These are phyloP conservation scores for Cytidiella melzeri DNA, from an alignment of 768 basidiomycete species.

Conservation along the genomic window DNA sequence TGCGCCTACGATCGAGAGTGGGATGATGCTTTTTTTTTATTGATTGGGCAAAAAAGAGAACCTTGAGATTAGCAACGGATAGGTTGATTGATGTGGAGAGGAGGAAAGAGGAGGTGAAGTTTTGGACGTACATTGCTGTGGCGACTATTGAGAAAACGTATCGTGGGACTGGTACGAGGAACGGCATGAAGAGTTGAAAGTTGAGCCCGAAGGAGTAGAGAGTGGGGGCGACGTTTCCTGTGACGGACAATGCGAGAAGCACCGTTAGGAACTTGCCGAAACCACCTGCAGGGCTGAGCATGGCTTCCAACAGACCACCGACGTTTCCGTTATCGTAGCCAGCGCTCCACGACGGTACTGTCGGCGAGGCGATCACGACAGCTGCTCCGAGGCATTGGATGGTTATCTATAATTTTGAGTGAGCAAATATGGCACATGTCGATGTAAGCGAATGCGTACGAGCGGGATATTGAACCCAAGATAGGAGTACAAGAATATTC, in stretches of 20 bases:
- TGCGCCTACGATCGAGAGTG: slow-evolving; percentile 64
- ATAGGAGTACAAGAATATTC: slow-evolving; percentile 61
- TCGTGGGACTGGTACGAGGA: slow-evolving; percentile 51
- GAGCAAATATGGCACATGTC: background rate
- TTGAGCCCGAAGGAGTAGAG: slow-evolving; percentile 78
- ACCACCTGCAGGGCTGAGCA: slow-evolving; percentile 52
- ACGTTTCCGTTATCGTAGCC: slow-evolving; percentile 50
- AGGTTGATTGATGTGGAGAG: too few species aligned
- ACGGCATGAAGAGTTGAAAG: slow-evolving; percentile 64
- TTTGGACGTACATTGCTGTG: slow-evolving; percentile 51
- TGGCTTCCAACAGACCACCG: slow-evolving; percentile 58
- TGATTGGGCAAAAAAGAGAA: too few species aligned
- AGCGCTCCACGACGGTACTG: slow-evolving; percentile 47
- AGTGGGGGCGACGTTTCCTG: slow-evolving; percentile 75
- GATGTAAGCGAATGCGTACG: slow-evolving; percentile 41
- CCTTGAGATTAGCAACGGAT: too few species aligned
- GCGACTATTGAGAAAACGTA: slow-evolving; percentile 65
- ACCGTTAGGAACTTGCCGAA: slow-evolving; percentile 72
- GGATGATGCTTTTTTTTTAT: slow-evolving; percentile 62
- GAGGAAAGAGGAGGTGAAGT: slow-evolving; percentile 4
- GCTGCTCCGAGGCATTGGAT: slow-evolving; percentile 63
- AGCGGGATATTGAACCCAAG: slow-evolving; percentile 56
- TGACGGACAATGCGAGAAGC: slow-evolving; percentile 68
- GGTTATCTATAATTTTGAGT: slow-evolving; percentile 22
- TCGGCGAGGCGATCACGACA: slow-evolving; percentile 49